phyloP scores from a whole-genome alignment of 441 rosid species.

The Aleurites moluccanus region DNA sequence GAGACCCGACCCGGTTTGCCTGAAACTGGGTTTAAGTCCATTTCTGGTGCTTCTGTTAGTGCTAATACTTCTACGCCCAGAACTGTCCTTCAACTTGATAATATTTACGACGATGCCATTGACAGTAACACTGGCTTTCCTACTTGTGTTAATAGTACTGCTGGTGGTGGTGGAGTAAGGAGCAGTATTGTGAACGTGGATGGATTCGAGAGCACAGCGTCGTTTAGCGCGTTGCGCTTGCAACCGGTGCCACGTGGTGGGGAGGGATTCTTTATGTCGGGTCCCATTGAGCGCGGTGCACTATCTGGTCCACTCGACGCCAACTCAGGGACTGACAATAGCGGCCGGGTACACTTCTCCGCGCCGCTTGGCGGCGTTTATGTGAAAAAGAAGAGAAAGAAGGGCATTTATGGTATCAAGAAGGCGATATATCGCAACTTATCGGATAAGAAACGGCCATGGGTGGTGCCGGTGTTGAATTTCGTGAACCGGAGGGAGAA shows the following conservation, averaged over 20 bases:
- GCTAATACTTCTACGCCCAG: constrained; percentile 84
- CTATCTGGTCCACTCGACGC: constrained; percentile 73
- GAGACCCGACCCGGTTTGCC: constrained; percentile 25
- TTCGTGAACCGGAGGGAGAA: constrained; percentile 58
- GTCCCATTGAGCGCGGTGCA: constrained; percentile 78
- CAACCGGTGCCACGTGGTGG: constrained; percentile 81
- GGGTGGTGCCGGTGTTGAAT: constrained; percentile 93
- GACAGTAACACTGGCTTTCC: constrained; percentile 37
- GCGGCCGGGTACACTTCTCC: constrained; percentile 70
- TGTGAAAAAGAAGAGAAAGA: constrained; percentile 59
- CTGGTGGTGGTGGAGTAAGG: constrained; percentile 41
- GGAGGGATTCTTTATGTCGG: constrained; percentile 69
- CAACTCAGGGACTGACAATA: constrained; percentile 37
- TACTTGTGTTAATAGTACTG: background rate
- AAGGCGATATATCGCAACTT: constrained; percentile 52
- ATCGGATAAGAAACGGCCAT: constrained; percentile 79
- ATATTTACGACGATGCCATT: constrained; percentile 77
- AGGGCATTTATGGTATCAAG: constrained; percentile 54
- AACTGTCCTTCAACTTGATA: constrained; percentile 74
- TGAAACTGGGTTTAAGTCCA: constrained; percentile 63
- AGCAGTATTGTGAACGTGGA: constrained; percentile 53
- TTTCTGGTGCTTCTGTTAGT: constrained; percentile 92
- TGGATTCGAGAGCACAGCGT: constrained; percentile 90
- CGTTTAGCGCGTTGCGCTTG: constrained; percentile 81
- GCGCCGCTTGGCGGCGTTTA: constrained; percentile 83